These are phyloP conservation scores for Neofusicoccum parvum DNA, from an alignment of 2,329 filamentous ascomycete species.

Conservation along the genomic window DNA sequence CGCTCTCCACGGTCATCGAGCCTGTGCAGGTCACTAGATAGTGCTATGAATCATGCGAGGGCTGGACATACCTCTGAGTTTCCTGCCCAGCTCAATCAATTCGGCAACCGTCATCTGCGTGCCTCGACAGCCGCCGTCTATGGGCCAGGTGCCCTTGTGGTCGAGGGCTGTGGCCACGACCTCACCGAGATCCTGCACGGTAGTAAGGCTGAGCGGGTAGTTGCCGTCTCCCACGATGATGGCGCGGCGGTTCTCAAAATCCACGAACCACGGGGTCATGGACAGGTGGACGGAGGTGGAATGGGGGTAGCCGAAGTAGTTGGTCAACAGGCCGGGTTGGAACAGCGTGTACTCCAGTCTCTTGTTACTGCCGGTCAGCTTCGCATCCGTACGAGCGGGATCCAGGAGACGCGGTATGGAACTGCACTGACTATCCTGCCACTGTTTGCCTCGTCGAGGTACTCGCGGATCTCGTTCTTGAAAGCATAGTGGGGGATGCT, in stretches of 20 bases:
- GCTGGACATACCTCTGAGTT: slow-evolving; percentile 27
- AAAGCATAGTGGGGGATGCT: slow-evolving; percentile 53
- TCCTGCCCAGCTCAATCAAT: slow-evolving; percentile 33
- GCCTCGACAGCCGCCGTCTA: slow-evolving; percentile 32
- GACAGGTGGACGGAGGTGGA: slow-evolving; percentile 49
- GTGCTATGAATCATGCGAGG: no score
- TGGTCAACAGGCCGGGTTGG: slow-evolving; percentile 56
- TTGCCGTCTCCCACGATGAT: slow-evolving; percentile 34
- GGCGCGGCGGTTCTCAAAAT: slow-evolving; percentile 31
- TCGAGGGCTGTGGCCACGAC: slow-evolving; percentile 33
- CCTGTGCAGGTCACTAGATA: slow-evolving; percentile 20
- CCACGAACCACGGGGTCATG: slow-evolving; percentile 32
- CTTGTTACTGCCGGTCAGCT: background rate
- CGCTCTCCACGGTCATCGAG: slow-evolving; percentile 45
- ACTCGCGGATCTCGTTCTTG: slow-evolving; percentile 54
- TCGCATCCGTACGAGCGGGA: no score
- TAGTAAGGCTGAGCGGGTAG: slow-evolving; percentile 32
- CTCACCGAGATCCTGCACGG: slow-evolving; percentile 30
- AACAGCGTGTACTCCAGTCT: slow-evolving; percentile 59
- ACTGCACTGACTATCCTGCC: slow-evolving; percentile 41
- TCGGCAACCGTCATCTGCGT: slow-evolving; percentile 31
- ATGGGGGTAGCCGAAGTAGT: slow-evolving; percentile 58
- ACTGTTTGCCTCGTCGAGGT: slow-evolving; percentile 56
- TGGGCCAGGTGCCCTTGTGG: slow-evolving; percentile 31
- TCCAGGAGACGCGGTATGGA: no score